These are phyloP conservation scores for Triangularia setosa DNA, from an alignment of 2,329 filamentous ascomycete genomes.

Conservation along the genomic window DNA sequence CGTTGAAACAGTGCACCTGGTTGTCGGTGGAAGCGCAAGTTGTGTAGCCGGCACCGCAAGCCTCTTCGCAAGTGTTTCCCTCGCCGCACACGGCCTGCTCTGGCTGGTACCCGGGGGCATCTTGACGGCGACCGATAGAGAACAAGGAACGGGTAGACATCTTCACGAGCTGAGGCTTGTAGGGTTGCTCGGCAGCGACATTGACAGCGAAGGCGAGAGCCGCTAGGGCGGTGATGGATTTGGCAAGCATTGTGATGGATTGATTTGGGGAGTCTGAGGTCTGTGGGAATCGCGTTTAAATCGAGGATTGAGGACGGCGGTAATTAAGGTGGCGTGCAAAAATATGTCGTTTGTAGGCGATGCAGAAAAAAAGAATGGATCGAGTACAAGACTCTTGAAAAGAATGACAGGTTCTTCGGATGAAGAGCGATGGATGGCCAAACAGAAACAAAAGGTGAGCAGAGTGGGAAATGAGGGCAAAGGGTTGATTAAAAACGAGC, in stretches of 20 bases:
- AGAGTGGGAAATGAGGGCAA: constrained; percentile 18
- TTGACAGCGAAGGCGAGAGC: constrained; percentile 40
- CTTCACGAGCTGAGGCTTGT: constrained; percentile 35
- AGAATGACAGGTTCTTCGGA: constrained; percentile 20
- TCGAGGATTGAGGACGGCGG: neutral
- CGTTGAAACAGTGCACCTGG: constrained; percentile 57
- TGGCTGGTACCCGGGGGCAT: constrained; percentile 46
- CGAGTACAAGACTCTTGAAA: constrained; percentile 25
- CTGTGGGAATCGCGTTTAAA: neutral
- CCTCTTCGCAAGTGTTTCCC: constrained; percentile 51
- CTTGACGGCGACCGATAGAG: constrained; percentile 40
- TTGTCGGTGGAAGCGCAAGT: constrained; percentile 48
- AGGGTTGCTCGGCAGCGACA: constrained; percentile 33
- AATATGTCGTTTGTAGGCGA: neutral
- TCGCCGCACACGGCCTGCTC: constrained; percentile 45
- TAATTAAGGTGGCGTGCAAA: neutral
- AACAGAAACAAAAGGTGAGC: constrained; percentile 3
- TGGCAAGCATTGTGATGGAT: constrained; percentile 38
- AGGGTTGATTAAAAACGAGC: constrained; percentile 18
- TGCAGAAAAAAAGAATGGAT: constrained; percentile 25
- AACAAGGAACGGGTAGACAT: constrained; percentile 36
- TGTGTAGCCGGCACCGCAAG: constrained; percentile 49
- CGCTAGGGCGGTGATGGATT: constrained; percentile 38
- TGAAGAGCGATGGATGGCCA: constrained; percentile 14
- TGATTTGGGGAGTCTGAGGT: constrained; percentile 2